Evolutionary conservation across 129 eudicot species (phyloP).

Genomic region (Arctium lappa): DNA sequence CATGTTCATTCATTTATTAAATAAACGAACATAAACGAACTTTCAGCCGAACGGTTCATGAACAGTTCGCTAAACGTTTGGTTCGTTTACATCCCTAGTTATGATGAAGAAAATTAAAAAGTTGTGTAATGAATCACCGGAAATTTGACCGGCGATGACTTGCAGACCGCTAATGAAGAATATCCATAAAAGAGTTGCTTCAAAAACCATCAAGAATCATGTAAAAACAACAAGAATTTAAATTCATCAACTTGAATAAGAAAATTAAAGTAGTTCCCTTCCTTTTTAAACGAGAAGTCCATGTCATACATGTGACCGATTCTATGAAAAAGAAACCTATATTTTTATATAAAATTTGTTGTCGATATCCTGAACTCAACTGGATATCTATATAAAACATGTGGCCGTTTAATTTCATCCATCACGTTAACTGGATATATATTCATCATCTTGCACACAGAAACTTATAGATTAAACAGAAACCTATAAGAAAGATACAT

Average conservation of each 20-base stretch:
- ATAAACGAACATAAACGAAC: too few relatives aligned
- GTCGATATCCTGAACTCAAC: constrained; percentile 25
- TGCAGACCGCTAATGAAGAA: constrained; percentile 33
- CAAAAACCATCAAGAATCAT: constrained; percentile 51
- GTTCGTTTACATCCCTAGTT: too few relatives aligned
- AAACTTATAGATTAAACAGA: too few relatives aligned
- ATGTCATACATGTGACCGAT: constrained; percentile 60
- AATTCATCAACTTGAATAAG: constrained; percentile 21
- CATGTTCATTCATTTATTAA: too few relatives aligned
- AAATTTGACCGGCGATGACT: constrained; percentile 34
- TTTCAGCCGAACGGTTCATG: too few relatives aligned
- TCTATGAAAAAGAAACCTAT: constrained; percentile 16
- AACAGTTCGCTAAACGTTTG: too few relatives aligned
- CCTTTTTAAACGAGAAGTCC: constrained; percentile 36
- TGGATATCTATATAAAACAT: too few relatives aligned
- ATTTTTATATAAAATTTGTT: background rate
- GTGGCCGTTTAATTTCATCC: too few relatives aligned
- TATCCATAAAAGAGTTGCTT: constrained; percentile 34
- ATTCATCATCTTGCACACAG: too few relatives aligned
- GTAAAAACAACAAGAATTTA: constrained; percentile 14
- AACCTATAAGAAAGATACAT: too few relatives aligned
- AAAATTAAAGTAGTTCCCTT: constrained; percentile 31
- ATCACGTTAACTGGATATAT: too few relatives aligned
- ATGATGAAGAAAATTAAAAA: constrained; percentile 10
- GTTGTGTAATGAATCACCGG: constrained; percentile 22